Conservation (phyloP, 176 grass and related monocot genomes). For the Pontederia crassipes region DNA sequence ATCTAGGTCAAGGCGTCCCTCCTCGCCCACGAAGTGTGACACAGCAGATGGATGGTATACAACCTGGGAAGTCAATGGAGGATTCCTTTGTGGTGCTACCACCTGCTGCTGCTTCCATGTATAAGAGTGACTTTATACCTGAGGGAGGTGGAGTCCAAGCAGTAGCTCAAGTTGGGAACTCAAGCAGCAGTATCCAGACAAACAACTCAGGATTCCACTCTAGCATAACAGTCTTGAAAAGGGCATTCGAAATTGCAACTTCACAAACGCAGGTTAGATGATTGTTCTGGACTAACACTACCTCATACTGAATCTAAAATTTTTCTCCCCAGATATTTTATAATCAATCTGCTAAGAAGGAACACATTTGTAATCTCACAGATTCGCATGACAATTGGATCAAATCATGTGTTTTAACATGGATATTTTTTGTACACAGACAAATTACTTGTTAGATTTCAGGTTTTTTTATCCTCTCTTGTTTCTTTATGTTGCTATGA, state of each 20-base stretch:
- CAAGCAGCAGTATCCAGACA: constrained; percentile 29
- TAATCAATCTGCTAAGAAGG: neutral
- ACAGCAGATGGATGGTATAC: constrained; percentile 32
- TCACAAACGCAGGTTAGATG: constrained; percentile 71
- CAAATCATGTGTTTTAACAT: no score
- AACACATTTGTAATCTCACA: no score
- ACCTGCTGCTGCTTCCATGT: constrained; percentile 75
- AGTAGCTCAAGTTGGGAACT: constrained; percentile 17
- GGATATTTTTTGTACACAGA: no score
- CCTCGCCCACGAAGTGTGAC: constrained; percentile 31
- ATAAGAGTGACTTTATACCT: constrained; percentile 34
- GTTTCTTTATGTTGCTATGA: neutral
- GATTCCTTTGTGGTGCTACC: constrained; percentile 93
- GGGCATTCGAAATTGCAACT: constrained; percentile 88
- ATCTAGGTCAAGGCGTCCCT: constrained; percentile 46
- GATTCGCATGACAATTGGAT: neutral
- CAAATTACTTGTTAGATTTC: no score
- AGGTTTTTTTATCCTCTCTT: no score
- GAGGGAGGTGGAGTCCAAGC: constrained; percentile 40
- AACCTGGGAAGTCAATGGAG: constrained; percentile 66
- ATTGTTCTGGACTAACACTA: no score
- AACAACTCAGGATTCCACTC: constrained; percentile 82
- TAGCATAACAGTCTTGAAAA: constrained; percentile 73
- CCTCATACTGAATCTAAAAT: no score
- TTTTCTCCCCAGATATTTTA: no score